Conservation (phyloP, 768 basidiomycete genomes). For the Lepiota subincarnata region DNA sequence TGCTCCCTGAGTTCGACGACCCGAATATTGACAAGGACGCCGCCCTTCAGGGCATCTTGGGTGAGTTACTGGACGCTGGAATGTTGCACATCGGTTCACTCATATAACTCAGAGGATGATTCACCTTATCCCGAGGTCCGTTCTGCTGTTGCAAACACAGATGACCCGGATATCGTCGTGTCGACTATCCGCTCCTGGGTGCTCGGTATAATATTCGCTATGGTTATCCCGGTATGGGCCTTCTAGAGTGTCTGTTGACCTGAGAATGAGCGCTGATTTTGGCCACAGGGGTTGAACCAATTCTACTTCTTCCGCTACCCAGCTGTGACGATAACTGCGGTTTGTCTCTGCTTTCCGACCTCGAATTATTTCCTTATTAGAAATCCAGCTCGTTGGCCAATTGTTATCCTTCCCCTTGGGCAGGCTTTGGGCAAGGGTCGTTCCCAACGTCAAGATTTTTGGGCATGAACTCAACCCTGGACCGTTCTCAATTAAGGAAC, state of each 20-base stretch:
- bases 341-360: conserved; percentile 20
- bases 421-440: conserved; percentile 48
- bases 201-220: conserved; percentile 67
- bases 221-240: conserved; percentile 48
- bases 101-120: conserved; percentile 45
- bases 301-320: conserved; percentile 80
- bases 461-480: conserved; percentile 59
- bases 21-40: conserved; percentile 50
- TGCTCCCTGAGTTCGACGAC: conserved; percentile 44
- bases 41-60: conserved; percentile 38
- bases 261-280: background rate
- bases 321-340: conserved; percentile 53
- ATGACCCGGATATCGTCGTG: conserved; percentile 60
- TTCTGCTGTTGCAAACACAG: conserved; percentile 66
- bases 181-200: conserved; percentile 66
- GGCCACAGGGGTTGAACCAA: conserved; percentile 53
- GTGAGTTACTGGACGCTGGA: conserved; percentile 29
- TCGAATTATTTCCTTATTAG: background rate
- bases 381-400: conserved; percentile 55
- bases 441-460: conserved; percentile 51
- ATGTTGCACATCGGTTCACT: conserved; percentile 16
- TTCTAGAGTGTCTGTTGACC: background rate
- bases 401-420: conserved; percentile 66
- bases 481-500: conserved; percentile 73
- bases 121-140: conserved; percentile 73